Evolutionary conservation across 306 rosid genomes (phyloP), one percentile per base, ranked within the genome.

Genomic region (Gynostemma pentaphyllum): DNA sequence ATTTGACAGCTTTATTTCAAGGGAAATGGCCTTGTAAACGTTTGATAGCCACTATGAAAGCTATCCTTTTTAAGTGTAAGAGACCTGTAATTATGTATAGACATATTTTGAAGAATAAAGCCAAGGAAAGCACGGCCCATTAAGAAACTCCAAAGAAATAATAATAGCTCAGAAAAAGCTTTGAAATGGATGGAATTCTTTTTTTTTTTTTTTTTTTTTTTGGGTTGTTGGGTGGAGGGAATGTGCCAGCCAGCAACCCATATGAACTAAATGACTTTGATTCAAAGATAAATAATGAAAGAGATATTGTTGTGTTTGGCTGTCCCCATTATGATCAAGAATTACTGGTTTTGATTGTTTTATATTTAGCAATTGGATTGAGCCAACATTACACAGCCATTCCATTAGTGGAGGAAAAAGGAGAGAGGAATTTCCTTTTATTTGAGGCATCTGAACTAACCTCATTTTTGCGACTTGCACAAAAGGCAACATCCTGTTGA

Each of bases 1-100:
- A 66, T 79, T 77, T 60, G 47, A 70, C 67, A 81, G 82, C 90
- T 76, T 78, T 79, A 70, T 80, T 79, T 80, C 78, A 47, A 76
- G 76, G 70, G 45, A 77, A 59, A 68, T 71, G 72, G 77, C 61
- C 70, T 70, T 68, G 68, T 55, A 64, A 78, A 78, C 70, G 83
- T 67, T 80, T 82, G 79, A 82, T 75, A 72, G 67, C 86, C 84
- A 80, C 95, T 84, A 82, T 78, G 81, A 90, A 90, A 87, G 87
- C 76, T 67, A 87, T 75, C 73, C 85, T 66, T 80, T n/a, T n/a
- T n/a, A n/a, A n/a, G 80, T 59, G 65, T 50, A 24, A n/a, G 75
- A 74, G 11, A 39, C 48, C 14, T 60, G 34, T 39, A 22, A 59
- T 39, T 21, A 23, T 37, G 30, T 3, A 64, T 79, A 70, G 16